Evolutionary conservation across 805 yeast species (phyloP).

Genomic region (Groenewaldozyma tartarivorans): DNA sequence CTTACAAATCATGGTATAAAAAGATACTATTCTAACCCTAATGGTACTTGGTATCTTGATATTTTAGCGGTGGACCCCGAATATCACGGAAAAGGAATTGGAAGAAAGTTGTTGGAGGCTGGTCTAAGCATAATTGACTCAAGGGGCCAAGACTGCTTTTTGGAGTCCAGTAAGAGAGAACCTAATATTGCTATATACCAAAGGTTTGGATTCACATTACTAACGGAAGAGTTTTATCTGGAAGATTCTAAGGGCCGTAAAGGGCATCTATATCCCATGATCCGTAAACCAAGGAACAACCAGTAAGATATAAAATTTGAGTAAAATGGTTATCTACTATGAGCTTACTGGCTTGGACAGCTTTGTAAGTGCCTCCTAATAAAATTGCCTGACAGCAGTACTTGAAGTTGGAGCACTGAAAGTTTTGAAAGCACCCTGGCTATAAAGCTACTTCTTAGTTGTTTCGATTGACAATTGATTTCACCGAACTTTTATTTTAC

Average conservation of each 20-base stretch:
- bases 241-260: not conserved
- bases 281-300: too few relatives aligned
- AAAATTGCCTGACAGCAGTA: too few relatives aligned
- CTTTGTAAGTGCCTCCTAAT: too few relatives aligned
- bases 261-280: not conserved
- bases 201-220: constrained; percentile 3
- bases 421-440: too few relatives aligned
- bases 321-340: too few relatives aligned
- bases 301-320: too few relatives aligned
- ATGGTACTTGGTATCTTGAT: constrained; percentile 4
- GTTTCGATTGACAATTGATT: too few relatives aligned
- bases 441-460: too few relatives aligned
- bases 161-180: constrained; percentile 6
- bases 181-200: constrained; percentile 7
- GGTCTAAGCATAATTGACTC: constrained; percentile 2
- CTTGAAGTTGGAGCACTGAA: too few relatives aligned
- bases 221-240: not conserved
- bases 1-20: not conserved
- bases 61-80: constrained; percentile 3
- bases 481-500: too few relatives aligned
- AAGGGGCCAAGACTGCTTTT: constrained; percentile 1
- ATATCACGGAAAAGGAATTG: constrained; percentile 4
- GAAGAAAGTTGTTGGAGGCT: not conserved
- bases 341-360: too few relatives aligned
- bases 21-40: not conserved